Evolutionary conservation across 306 rosid species (phyloP).

Genomic region (Fragaria ananassa): DNA sequence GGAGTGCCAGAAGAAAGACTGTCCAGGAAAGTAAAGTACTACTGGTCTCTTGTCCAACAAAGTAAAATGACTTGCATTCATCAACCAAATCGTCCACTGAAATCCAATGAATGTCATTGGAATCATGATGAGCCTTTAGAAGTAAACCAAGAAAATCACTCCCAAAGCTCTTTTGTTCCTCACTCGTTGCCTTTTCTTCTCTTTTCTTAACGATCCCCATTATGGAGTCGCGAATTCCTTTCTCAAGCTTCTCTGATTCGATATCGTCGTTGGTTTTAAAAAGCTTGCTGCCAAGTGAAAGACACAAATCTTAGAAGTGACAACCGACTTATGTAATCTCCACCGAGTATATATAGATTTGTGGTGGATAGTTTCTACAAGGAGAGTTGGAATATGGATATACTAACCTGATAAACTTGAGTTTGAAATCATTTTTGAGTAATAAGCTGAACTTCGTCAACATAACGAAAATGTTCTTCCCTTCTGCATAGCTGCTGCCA

Average conservation of each 20-base stretch:
- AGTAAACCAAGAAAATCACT: slow-evolving; percentile 31
- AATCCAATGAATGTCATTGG: slow-evolving; percentile 10
- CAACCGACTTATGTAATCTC: background rate
- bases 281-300: slow-evolving; percentile 5
- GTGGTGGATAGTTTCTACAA: background rate
- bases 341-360: background rate
- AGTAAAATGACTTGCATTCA: slow-evolving; percentile 32
- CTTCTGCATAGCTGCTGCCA: slow-evolving; percentile 34
- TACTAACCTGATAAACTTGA: slow-evolving; percentile 20
- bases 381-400: background rate
- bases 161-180: slow-evolving; percentile 23
- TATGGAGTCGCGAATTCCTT: slow-evolving; percentile 18
- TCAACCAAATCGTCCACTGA: slow-evolving; percentile 26
- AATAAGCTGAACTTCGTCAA: slow-evolving; percentile 12
- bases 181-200: slow-evolving; percentile 15
- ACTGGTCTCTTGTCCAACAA: slow-evolving; percentile 36
- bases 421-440: background rate
- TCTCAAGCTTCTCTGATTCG: slow-evolving; percentile 25
- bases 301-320: background rate
- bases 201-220: slow-evolving; percentile 19
- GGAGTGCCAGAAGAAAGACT: slow-evolving; percentile 26
- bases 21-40: slow-evolving; percentile 30
- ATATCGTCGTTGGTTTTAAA: slow-evolving; percentile 17
- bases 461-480: slow-evolving; percentile 26
- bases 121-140: slow-evolving; percentile 26